Percentiles rank a stretch among this genome's conserved stretches.
Evolutionary conservation across 805 yeast genomes (phyloP).

Genomic region (Yarrowia sp.): DNA sequence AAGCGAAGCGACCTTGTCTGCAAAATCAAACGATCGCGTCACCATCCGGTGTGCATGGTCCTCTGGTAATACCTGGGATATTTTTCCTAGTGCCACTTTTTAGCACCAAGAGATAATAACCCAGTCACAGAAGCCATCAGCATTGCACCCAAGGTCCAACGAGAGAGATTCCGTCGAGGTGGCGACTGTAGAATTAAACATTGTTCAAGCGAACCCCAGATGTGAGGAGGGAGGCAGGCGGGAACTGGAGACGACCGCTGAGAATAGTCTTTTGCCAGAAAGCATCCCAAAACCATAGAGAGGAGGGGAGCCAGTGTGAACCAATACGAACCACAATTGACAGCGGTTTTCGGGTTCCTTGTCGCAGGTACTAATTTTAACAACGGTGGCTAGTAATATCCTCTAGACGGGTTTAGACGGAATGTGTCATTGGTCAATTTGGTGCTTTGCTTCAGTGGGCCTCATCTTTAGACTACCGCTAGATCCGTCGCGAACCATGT

Average conservation of each 20-base stretch:
- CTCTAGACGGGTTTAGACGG: too few species aligned
- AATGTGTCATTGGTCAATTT: too few species aligned
- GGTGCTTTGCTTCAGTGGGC: too few species aligned
- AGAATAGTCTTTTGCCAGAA: background rate
- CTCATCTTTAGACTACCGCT: too few species aligned
- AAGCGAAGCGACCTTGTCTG: background rate
- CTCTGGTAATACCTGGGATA: background rate
- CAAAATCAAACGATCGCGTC: background rate
- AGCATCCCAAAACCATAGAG: too few species aligned
- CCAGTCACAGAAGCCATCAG: background rate
- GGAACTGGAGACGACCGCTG: too few species aligned
- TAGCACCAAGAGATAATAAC: too few species aligned
- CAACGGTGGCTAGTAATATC: too few species aligned
- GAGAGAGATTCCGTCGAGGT: background rate
- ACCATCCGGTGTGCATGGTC: background rate
- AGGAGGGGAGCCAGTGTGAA: too few species aligned
- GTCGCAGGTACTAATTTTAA: too few species aligned
- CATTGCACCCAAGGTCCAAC: background rate
- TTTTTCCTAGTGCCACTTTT: background rate
- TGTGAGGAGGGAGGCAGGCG: background rate
- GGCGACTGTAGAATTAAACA: background rate
- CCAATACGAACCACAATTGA: too few species aligned
- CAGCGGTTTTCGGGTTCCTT: too few species aligned
- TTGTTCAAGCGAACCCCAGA: background rate
- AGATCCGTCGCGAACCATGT: background rate